phyloP scores from a whole-genome alignment of 345 rosid genomes.

The Microthlaspi erraticum region DNA sequence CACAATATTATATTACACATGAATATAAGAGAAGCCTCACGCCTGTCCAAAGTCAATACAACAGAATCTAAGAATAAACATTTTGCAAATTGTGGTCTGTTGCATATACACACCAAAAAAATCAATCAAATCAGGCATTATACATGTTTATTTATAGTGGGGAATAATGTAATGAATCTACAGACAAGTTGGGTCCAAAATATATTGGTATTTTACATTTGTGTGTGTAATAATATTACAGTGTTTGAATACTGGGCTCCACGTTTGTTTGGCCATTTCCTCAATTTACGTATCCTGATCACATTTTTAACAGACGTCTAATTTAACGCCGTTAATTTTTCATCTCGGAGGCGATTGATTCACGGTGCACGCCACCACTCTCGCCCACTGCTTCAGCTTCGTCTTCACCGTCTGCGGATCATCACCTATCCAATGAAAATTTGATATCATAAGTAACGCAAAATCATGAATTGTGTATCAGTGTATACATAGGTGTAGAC shows the following conservation, averaged over 20 bases:
- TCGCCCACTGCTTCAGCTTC: slow-evolving; percentile 91
- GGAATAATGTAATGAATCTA: slow-evolving; percentile 22
- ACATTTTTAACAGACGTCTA: slow-evolving; percentile 9
- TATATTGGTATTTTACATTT: slow-evolving; percentile 9
- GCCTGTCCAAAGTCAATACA: slow-evolving; percentile 22
- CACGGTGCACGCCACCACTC: slow-evolving; percentile 93
- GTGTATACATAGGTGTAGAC: neutral
- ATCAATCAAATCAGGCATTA: slow-evolving; percentile 22
- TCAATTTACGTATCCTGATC: slow-evolving; percentile 26
- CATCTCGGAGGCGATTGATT: slow-evolving; percentile 59
- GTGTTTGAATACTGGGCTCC: slow-evolving; percentile 16
- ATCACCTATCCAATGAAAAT: slow-evolving; percentile 53
- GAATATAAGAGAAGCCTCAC: neutral
- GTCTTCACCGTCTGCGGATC: slow-evolving; percentile 85
- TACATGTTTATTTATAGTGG: slow-evolving; percentile 6
- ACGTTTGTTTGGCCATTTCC: slow-evolving; percentile 40
- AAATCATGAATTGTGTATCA: neutral
- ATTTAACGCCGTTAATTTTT: slow-evolving; percentile 31
- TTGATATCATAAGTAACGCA: neutral
- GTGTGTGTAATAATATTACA: slow-evolving; percentile 22
- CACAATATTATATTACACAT: no score
- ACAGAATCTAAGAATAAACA: slow-evolving; percentile 23
- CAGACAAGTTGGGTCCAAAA: slow-evolving; percentile 37
- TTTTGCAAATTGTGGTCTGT: slow-evolving; percentile 15
- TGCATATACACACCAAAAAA: slow-evolving; percentile 8